phyloP scores from a whole-genome alignment of 176 grass and related monocot species.

The Paspalum vaginatum region DNA sequence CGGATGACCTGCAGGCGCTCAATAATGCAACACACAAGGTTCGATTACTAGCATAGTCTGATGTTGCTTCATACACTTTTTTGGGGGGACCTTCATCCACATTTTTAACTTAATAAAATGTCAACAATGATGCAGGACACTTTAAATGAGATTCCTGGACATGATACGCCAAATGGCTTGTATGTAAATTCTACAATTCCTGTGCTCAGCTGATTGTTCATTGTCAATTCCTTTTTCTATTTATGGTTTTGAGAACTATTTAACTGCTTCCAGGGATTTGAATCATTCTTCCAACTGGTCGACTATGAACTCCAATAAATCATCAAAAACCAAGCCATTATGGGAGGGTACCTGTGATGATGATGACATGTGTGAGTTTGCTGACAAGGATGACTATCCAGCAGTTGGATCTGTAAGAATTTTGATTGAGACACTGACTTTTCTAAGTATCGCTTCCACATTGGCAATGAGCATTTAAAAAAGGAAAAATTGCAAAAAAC shows the following conservation, averaged over 20 bases:
- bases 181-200: conserved; percentile 46
- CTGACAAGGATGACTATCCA: conserved; percentile 64
- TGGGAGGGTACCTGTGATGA: conserved; percentile 70
- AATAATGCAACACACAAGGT: conserved; percentile 57
- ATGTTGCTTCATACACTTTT: conserved; percentile 38
- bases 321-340: conserved; percentile 56
- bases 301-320: conserved; percentile 53
- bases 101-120: conserved; percentile 19
- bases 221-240: conserved; percentile 9
- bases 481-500: background rate
- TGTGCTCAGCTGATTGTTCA: conserved; percentile 1
- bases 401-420: conserved; percentile 76
- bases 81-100: background rate
- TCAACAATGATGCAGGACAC: conserved; percentile 53
- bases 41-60: conserved; percentile 28
- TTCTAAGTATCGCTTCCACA: conserved; percentile 33
- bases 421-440: conserved; percentile 33
- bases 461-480: conserved; percentile 32
- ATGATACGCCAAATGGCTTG: conserved; percentile 52
- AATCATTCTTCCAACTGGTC: conserved; percentile 54
- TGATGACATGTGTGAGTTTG: conserved; percentile 78
- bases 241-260: conserved; percentile 18
- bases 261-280: conserved; percentile 43
- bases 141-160: conserved; percentile 40
- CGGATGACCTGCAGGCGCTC: conserved; percentile 43